Base-by-base conservation (phyloP, 805 yeast species). In the Candida insectalens region DNA sequence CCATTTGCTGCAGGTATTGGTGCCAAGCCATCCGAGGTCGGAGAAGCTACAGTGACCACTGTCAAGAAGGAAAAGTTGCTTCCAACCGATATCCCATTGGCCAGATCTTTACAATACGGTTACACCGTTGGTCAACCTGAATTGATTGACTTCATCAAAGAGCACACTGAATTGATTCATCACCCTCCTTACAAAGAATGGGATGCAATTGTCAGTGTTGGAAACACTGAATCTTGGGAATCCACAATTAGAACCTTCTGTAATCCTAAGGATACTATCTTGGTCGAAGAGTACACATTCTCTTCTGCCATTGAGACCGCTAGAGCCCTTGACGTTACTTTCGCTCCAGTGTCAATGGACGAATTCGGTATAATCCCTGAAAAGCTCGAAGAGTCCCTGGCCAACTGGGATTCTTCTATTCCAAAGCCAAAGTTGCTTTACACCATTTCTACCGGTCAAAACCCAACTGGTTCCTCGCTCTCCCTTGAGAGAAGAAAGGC, bases 201-300 rank as follows among this genome's bases (percentile, higher is more conserved):
- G 96, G 81, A 71, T 45, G 55, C 74, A 26, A 59, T 83, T 32
- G 57, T 75, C 43, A 69, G 87, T 29, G 70, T 78, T 20, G 98
- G 98, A 47, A 89, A 87, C 69, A 89, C 97, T 20, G 85, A 83
- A 59, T 71, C 85, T 4, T 84, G 95, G 94, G 96, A 88, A 49
- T 76, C 94, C 7, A 68, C 77, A 22, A 67, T 89, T 53, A 65
- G 76, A 55, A 71, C 75, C 7, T 72, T 71, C 50, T 57, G 62
- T 43, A 60, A 67, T 37, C 56, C 71, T 28, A 80, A 83, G 13
- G 87, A 82, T 35, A 62, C 78, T 20, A 66, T 84, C 28, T 63
- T 84, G 38, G 82, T 78, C 12, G 95, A 84, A 53, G 84, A 82
- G 51, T 77, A 69, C 59, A 67, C 87, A 2, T 84, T 82, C 58